Conservation (phyloP, 768 basidiomycete genomes). For the Russula earlei region DNA sequence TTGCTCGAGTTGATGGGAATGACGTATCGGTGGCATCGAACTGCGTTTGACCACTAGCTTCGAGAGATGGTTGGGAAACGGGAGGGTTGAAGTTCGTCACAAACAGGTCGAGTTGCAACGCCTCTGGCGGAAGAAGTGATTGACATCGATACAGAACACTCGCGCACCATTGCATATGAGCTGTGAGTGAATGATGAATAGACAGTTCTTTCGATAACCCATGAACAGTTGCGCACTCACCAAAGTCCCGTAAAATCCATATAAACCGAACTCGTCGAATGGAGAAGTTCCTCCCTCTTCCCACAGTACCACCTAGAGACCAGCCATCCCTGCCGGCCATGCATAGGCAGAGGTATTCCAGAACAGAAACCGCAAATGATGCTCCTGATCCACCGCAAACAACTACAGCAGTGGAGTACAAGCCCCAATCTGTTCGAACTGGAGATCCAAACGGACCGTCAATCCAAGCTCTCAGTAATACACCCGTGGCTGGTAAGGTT, state of each 20-base stretch:
- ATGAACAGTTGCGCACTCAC: constrained; percentile 33
- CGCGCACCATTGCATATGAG: constrained; percentile 72
- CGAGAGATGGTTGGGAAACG: background rate
- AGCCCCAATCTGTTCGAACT: constrained; percentile 46
- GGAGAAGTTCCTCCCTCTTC: constrained; percentile 34
- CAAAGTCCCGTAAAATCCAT: constrained; percentile 70
- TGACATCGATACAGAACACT: constrained; percentile 53
- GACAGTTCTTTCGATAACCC: background rate
- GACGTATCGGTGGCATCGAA: background rate
- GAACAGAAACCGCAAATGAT: constrained; percentile 56
- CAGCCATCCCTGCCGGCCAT: constrained; percentile 46
- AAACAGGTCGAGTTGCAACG: constrained; percentile 62
- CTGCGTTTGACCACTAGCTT: background rate
- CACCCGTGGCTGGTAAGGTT: constrained; percentile 34
- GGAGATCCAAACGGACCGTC: constrained; percentile 68
- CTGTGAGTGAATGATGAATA: constrained; percentile 27
- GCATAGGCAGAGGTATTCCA: constrained; percentile 54
- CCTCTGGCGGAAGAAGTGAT: constrained; percentile 37
- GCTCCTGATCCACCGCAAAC: constrained; percentile 69
- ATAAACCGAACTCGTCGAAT: constrained; percentile 58
- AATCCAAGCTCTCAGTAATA: constrained; percentile 46
- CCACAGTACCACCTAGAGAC: constrained; percentile 38
- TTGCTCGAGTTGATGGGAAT: background rate
- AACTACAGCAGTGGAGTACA: constrained; percentile 50
- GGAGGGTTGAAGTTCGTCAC: constrained; percentile 46